Evolutionary conservation across 129 eudicot species (phyloP).

Genomic region (Cynara cardunculus): DNA sequence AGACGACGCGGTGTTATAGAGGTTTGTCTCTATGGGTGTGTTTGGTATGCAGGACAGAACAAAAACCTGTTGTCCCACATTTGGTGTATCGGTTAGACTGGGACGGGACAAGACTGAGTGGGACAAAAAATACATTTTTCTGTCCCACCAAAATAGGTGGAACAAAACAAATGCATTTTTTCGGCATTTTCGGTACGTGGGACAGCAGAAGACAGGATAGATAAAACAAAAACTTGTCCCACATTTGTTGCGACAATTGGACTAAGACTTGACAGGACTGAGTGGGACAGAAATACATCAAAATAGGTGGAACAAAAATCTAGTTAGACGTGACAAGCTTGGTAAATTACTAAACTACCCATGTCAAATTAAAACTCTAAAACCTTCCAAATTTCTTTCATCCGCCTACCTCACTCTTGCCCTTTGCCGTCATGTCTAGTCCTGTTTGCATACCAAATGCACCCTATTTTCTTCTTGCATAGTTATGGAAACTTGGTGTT

Average conservation of each 20-base stretch:
- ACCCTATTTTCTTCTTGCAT: not conserved
- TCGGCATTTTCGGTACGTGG: too few relatives aligned
- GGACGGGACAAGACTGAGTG: not conserved
- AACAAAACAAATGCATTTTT: too few relatives aligned
- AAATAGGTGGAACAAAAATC: not conserved
- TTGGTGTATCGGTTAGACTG: not conserved
- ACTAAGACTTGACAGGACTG: too few relatives aligned
- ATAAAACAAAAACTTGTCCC: too few relatives aligned
- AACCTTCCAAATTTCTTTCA: not conserved
- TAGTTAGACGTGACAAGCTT: not conserved
- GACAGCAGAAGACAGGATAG: too few relatives aligned
- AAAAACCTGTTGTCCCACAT: not conserved
- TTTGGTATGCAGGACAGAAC: not conserved
- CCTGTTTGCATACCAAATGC: not conserved
- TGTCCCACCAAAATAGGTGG: too few relatives aligned
- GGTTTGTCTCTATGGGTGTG: constrained; percentile 38
- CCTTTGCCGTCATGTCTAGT: not conserved
- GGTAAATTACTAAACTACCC: not conserved
- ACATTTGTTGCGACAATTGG: too few relatives aligned
- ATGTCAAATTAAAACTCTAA: not conserved
- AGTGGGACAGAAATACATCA: not conserved
- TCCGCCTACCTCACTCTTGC: not conserved
- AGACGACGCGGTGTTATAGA: constrained; percentile 90
- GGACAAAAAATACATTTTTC: too few relatives aligned
- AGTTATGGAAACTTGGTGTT: not conserved